Base-by-base conservation (phyloP, 805 yeast genomes). In the Yamadazyma sp. region DNA sequence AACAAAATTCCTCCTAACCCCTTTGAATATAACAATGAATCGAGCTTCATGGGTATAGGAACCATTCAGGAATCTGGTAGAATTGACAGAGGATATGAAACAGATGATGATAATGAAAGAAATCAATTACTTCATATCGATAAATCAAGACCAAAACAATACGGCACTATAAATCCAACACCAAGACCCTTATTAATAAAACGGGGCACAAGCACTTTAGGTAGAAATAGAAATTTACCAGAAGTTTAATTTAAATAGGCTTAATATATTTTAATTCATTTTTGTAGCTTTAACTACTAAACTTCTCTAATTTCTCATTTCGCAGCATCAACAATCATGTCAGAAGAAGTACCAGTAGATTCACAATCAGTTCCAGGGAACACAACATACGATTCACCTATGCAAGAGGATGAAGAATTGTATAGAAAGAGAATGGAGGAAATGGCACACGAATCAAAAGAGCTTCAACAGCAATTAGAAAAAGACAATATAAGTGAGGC, bases 391-490 rank as follows among this genome's bases (percentile, higher is more conserved):
- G n/a, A n/a, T n/a, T n/a, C n/a, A n/a, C n/a, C n/a, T n/a, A n/a
- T n/a, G n/a, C n/a, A n/a, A 22, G 29, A 10, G 5, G 34, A 25
- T 7, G 20, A 30, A 7, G 38, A 28, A 5, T 15, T 15, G 13
- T 23, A 16, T n/a, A 23, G 26, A 21, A 18, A 30, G 7, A 35
- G 74, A 31, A 66, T 75, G 58, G 70, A 56, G 38, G 73, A 70
- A 44, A 73, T 82, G 70, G 80, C 76, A 44, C 72, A 71, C 36
- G 89, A 83, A 52, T 78, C 84, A 5, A 76, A 76, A 3, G 69
- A 69, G 48, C 62, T 83, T 25, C 23, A 31, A 19, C 29, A n/a
- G n/a, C n/a, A n/a, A n/a, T n/a, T n/a, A n/a, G n/a, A n/a, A n/a
- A n/a, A n/a, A n/a, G 9, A 20, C 7, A 24, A 24, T 8, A 24